These are phyloP conservation scores for Candida dubliniensis DNA, from an alignment of 1,139 yeast species.

Conservation along the genomic window DNA sequence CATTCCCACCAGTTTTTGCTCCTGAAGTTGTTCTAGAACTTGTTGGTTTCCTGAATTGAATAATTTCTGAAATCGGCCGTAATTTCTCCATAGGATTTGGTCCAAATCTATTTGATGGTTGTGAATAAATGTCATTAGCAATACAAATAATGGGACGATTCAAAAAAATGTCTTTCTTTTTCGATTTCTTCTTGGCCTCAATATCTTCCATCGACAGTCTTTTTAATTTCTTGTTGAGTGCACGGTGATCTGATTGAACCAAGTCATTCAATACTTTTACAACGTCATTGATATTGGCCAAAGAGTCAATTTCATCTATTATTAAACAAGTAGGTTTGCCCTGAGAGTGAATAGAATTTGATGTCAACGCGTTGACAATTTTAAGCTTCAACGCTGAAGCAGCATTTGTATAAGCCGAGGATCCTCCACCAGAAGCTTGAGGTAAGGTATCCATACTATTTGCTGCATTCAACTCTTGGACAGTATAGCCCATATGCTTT, in stretches of 20 bases:
- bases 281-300: slow-evolving; percentile 73
- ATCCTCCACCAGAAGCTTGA: slow-evolving; percentile 17
- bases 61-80: slow-evolving; percentile 69
- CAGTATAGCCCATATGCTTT: slow-evolving; percentile 74
- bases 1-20: slow-evolving; percentile 32
- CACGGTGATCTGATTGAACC: slow-evolving; percentile 57
- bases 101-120: slow-evolving; percentile 31
- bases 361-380: slow-evolving; percentile 67
- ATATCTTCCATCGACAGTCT: slow-evolving; percentile 11
- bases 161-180: slow-evolving; percentile 41
- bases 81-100: slow-evolving; percentile 63
- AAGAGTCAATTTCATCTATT: slow-evolving; percentile 91
- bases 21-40: slow-evolving; percentile 44
- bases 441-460: slow-evolving; percentile 53
- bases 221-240: slow-evolving; percentile 26
- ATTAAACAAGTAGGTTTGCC: slow-evolving; percentile 77
- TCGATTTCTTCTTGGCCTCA: slow-evolving; percentile 23
- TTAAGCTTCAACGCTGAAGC: slow-evolving; percentile 42
- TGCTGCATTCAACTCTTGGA: slow-evolving; percentile 87
- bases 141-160: slow-evolving; percentile 87
- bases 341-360: slow-evolving; percentile 53
- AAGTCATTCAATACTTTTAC: slow-evolving; percentile 66
- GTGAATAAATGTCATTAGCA: slow-evolving; percentile 82
- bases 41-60: slow-evolving; percentile 61
- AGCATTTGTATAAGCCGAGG: slow-evolving; percentile 18